Evolutionary conservation across 345 rosid genomes (phyloP), one percentile per base, ranked within the genome.

Genomic region (Arabidopsis arenosa): DNA sequence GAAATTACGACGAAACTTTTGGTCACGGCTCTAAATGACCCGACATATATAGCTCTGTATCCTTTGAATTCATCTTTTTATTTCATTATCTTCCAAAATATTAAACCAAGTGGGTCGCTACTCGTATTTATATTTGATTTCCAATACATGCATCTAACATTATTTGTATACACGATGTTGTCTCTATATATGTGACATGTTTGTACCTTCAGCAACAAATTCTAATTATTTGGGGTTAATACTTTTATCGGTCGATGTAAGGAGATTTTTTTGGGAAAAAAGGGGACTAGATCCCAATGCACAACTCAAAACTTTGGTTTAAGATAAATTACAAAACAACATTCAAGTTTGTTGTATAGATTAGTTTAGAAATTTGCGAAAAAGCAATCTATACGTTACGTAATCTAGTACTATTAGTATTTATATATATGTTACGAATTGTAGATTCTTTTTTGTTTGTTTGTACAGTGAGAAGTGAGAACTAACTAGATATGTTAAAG

Each of bases 1-100:
- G 9, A 77, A 63, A 70, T 39, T 70, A 71, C 73, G 60, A 67
- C 57, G 55, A 60, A 78, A 67, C 74, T 78, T 63, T 66, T 78
- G 66, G 74, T 63, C 81, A 59, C 56, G 67, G 79, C 77, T 66
- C 75, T 77, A 63, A 61, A 69, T 72, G 77, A 74, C 76, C 85
- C 93, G 75, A 56, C 79, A 72, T 82, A 81, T 68, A 73, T 56
- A 44, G 44, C 65, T 52, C 71, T 49, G 58, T 39, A 68, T 52
- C 75, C 72, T 63, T 61, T 77, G 61, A 56, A 56, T 39, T 37
- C 62, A 70, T 64, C 72, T 71, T 64, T 77, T 77, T 71, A 28
- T 66, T 72, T 65, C 77, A 23, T 59, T 66, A 52, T 49, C 73
- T 33, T 78, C 77, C 70, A 65, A 73, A 72, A 66, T 51, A 6